These are phyloP conservation scores for Rhododendron henanense DNA, from an alignment of 148 eudicot genomes.

Conservation along the genomic window DNA sequence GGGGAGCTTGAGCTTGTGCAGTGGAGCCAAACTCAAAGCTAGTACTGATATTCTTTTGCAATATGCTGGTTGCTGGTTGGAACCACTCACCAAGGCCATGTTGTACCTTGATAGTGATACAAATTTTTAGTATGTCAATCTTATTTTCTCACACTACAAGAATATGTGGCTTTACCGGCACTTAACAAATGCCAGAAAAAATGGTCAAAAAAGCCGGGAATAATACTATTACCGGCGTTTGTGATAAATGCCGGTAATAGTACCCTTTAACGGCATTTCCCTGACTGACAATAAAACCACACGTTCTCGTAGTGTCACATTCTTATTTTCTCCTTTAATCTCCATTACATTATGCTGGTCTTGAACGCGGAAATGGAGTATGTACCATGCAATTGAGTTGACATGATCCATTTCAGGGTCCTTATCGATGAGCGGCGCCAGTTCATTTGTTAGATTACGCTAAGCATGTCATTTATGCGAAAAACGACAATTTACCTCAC, in stretches of 20 bases:
- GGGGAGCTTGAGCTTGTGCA: neutral
- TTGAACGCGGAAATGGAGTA: neutral
- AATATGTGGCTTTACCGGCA: too few species aligned
- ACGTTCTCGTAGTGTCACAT: too few species aligned
- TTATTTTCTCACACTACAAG: neutral
- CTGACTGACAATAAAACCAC: too few species aligned
- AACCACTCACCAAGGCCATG: constrained; percentile 1
- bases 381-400: too few species aligned
- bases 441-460: neutral
- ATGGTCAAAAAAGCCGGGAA: too few species aligned
- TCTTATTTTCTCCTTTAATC: neutral
- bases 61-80: constrained; percentile 4
- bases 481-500: too few species aligned
- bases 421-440: neutral
- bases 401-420: neutral
- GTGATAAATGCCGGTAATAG: too few species aligned
- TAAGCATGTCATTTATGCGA: neutral
- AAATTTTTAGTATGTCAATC: neutral
- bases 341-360: neutral
- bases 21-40: constrained; percentile 5
- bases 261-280: too few species aligned
- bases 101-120: neutral
- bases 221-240: too few species aligned
- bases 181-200: too few species aligned
- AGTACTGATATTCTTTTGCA: constrained; percentile 12